A percentile compares a stretch with the other conserved stretches of the same genome.
These are phyloP conservation scores for Phytophthora ohioensis DNA, from an alignment of 352 stramenopile species.

Conservation along the genomic window DNA sequence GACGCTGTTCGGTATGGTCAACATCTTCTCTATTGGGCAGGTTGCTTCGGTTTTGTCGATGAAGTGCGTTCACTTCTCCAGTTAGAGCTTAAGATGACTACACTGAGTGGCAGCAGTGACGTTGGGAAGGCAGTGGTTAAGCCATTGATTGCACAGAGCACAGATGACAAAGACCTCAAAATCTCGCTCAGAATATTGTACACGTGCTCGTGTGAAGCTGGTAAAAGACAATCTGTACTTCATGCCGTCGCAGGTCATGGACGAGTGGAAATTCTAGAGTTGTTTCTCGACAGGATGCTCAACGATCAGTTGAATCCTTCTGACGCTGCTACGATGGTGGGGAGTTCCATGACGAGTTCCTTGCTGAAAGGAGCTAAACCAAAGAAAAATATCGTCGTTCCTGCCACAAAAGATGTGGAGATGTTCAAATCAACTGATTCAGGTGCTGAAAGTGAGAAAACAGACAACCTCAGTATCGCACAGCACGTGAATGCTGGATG, in stretches of 20 bases:
- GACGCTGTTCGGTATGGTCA: slow-evolving; percentile 78
- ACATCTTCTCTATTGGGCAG: slow-evolving; percentile 80
- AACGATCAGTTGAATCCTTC: slow-evolving; percentile 47
- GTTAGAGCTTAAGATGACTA: slow-evolving; percentile 25
- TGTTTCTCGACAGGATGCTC: slow-evolving; percentile 62
- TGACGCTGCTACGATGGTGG: slow-evolving; percentile 17
- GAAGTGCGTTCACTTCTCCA: slow-evolving; percentile 59
- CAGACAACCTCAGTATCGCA: slow-evolving; percentile 33
- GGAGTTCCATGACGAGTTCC: slow-evolving; percentile 19
- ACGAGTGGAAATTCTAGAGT: slow-evolving; percentile 55
- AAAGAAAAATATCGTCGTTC: slow-evolving; percentile 35
- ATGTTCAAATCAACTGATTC: neutral
- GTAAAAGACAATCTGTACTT: slow-evolving; percentile 72
- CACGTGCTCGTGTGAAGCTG: slow-evolving; percentile 70
- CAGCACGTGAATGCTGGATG: slow-evolving; percentile 51
- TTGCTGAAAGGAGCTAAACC: slow-evolving; percentile 19
- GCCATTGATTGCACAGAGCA: slow-evolving; percentile 11
- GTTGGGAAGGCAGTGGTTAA: slow-evolving; percentile 12
- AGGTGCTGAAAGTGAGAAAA: neutral
- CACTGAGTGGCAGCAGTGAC: slow-evolving; percentile 4
- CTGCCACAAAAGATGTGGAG: slow-evolving; percentile 20
- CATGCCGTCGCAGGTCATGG: slow-evolving; percentile 67
- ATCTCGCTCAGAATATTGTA: slow-evolving; percentile 51
- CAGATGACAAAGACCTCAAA: slow-evolving; percentile 19
- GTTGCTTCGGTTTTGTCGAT: slow-evolving; percentile 70